Base-by-base conservation (phyloP, 1,284 basidiomycete genomes). In the Hymenochaete sp. region DNA sequence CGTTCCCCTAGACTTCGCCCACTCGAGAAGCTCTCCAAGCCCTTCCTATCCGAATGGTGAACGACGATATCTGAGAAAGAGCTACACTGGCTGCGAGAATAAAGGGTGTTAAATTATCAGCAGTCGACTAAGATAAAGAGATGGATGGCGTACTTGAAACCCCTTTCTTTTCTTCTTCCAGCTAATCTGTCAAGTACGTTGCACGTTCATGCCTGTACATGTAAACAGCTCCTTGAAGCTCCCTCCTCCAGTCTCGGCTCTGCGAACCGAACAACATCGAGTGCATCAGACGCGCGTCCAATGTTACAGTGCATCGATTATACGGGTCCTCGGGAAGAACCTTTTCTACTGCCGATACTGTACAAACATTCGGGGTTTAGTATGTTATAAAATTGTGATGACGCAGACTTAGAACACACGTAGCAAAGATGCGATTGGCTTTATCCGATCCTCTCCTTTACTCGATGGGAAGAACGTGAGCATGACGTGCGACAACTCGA, bases 401-500 rank as follows among this genome's bases (percentile, higher is more conserved):
- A n/a, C n/a, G n/a, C n/a, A n/a, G n/a, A 31, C 39, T 5, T 27
- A 19, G 13, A 21, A 66, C 74, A 57, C 51, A 80, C 78, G 60
- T 18, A 80, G 57, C 8, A 80, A 58, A 13, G 74, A 71, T 37
- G 65, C 62, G 9, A 78, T 44, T 8, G 80, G 80, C 16, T 72
- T 63, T 3, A 75, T 71, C 26, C 68, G 67, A 27, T 76, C 75
- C 42, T 72, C 66, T 14, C 78, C 75, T 14, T 68, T 70, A 37
- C 73, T 72, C 18, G 73, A 73, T 0, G 72, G 67, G 52, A 75
- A 82, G 0, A 69, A 66, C 39, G 75, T 75, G 25, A 82, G 52
- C 73, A 80, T 79, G 50, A 82, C 79, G 28, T 66, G 69, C 9
- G 68, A 67, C 21, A 84, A 59, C 54, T 82, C 79, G 58, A 82